Conservation (phyloP, 202 grass and related monocot genomes). For the Brachypodium distachyon region DNA sequence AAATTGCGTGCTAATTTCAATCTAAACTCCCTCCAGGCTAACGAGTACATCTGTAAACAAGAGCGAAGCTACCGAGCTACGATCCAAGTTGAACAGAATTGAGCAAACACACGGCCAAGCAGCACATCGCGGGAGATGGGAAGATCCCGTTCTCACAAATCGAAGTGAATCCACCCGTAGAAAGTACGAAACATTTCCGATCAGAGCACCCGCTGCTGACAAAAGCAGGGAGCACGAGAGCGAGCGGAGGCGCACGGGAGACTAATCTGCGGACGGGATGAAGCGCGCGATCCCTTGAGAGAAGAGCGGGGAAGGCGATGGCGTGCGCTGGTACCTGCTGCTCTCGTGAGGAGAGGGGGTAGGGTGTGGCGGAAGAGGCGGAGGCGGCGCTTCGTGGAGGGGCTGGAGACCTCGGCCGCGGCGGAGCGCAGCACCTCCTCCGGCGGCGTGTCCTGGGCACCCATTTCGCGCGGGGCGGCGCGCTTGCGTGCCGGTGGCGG, state of each 20-base stretch:
- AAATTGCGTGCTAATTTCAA: not conserved
- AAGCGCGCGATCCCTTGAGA: not conserved
- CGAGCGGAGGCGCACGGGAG: not conserved
- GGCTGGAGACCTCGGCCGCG: slow-evolving; percentile 54
- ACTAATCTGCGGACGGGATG: not conserved
- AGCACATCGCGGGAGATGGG: not conserved
- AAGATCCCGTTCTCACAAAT: slow-evolving; percentile 9
- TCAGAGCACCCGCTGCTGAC: not conserved
- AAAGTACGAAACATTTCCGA: not conserved
- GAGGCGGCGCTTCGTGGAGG: slow-evolving; percentile 65
- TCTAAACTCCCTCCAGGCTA: not conserved
- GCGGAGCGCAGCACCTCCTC: slow-evolving; percentile 61
- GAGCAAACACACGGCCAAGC: not conserved
- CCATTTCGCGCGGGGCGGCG: slow-evolving; percentile 13
- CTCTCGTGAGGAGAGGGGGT: slow-evolving; percentile 34
- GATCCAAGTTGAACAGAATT: slow-evolving; percentile 17
- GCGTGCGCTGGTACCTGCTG: slow-evolving; percentile 5
- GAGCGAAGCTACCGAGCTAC: slow-evolving; percentile 3
- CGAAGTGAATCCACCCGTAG: not conserved
- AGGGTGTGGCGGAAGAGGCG: slow-evolving; percentile 68
- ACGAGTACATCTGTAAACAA: not conserved
- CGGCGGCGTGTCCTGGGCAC: slow-evolving; percentile 37
- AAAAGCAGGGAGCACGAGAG: slow-evolving; percentile 5
- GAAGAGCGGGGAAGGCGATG: not conserved
- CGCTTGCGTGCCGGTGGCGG: not conserved